A percentile compares a stretch with the other conserved stretches of the same genome.
Conservation (phyloP, 73 alveolate species). For the Urostyla sp. region DNA sequence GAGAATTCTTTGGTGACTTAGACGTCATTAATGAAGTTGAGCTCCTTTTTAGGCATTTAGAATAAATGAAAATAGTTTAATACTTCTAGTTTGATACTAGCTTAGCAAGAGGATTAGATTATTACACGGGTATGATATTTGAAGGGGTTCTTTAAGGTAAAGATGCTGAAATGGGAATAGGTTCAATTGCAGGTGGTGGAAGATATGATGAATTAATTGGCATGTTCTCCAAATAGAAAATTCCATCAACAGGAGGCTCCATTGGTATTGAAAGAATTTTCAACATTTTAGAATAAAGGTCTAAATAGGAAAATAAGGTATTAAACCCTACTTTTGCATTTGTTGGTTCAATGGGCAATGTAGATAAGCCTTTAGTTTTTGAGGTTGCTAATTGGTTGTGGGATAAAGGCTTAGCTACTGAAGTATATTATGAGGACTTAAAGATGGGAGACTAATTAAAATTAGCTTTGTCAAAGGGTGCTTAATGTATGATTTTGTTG, state of each 20-base stretch:
- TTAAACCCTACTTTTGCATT: constrained; percentile 19
- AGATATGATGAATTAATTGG: constrained; percentile 78
- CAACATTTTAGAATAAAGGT: constrained; percentile 67
- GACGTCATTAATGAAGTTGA: constrained; percentile 46
- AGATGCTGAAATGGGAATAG: constrained; percentile 50
- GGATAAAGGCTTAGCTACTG: constrained; percentile 54
- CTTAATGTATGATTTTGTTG: constrained; percentile 33
- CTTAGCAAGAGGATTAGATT: constrained; percentile 69
- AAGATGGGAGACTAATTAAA: constrained; percentile 58
- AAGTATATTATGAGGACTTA: constrained; percentile 52
- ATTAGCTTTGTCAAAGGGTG: constrained; percentile 53
- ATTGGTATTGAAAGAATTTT: constrained; percentile 75
- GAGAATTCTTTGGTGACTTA: constrained; percentile 15
- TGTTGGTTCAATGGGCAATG: constrained; percentile 58
- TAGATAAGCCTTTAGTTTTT: constrained; percentile 18
- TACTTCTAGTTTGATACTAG: constrained; percentile 46
- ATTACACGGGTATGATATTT: constrained; percentile 74
- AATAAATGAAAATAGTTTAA: constrained; percentile 31
- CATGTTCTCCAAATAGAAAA: constrained; percentile 69
- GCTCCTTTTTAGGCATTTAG: constrained; percentile 36
- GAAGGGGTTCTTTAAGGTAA: constrained; percentile 71
- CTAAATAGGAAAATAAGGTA: not conserved
- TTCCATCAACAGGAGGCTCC: constrained; percentile 79
- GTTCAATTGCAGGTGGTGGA: constrained; percentile 80
- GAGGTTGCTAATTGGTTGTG: constrained; percentile 55